Evolutionary conservation across 441 rosid species (phyloP), one percentile per base, ranked within the genome.

Genomic region (Aquilaria agallochum): DNA sequence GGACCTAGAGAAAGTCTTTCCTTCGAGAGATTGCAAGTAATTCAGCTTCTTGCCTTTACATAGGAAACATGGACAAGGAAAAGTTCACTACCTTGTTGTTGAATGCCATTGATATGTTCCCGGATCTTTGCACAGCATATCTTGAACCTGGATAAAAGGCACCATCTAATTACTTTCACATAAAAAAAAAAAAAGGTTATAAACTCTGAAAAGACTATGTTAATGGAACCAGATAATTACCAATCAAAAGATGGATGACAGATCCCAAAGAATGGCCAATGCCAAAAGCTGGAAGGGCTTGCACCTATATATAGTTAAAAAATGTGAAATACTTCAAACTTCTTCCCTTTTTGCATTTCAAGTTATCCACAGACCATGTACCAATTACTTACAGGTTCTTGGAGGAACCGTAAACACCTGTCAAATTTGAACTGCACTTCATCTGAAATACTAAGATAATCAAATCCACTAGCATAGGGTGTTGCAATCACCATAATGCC

Each of bases 251-350:
- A 83, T 94, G 97, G 74, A 94, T 91, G 59, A 91, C 83, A 44
- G 96, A 91, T 72, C 97, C 97, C 80, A 94, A 76, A 3, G 99
- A 94, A 74, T 94, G 97, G 62, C 99, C 99, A 9, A 94, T 76
- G 61, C 97, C 99, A 74, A 91, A 91, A 56, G 82, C 74, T 64
- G 99, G 97, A 86, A 94, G 89, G 78, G 85, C 96, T 59, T 78
- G 86, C 42, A 84, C 87, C 97, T 94, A 78, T 62, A 36, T 5
- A 70, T 3, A 70, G 53, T 32, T 58, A 76, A 49, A 15, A n/a
- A 52, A 34, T 27, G 56, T 60, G 27, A 46, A 64, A 51, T 5
- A 59, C 31, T 36, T 36, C 7, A 8, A 36, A n/a, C 33, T 1
- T 50, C 20, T 50, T 50, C 55, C 55, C 15, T 9, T 53, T 53